Conservation (phyloP, 2,329 filamentous ascomycete species). For the Stenocarpella maydis region DNA sequence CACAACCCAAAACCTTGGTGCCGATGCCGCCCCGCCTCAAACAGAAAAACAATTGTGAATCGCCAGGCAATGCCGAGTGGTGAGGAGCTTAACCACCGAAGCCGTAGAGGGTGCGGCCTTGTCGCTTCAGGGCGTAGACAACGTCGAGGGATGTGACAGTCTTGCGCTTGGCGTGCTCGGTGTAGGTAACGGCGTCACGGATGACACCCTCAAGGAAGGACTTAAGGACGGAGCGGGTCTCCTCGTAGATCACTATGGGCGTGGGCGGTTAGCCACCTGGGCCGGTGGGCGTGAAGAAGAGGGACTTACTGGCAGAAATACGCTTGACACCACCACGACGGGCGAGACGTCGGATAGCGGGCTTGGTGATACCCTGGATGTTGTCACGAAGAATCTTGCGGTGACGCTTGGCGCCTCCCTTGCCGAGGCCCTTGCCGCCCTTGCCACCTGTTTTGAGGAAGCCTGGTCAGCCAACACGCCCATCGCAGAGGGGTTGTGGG, state of each 20-base stretch:
- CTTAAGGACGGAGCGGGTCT: constrained; percentile 84
- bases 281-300: not conserved
- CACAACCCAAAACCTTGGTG: constrained; percentile 37
- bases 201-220: constrained; percentile 86
- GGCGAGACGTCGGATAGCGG: constrained; percentile 96
- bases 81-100: constrained; percentile 77
- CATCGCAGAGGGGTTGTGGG: no score
- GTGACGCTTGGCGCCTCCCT: constrained; percentile 98
- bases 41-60: constrained; percentile 37
- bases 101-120: constrained; percentile 83
- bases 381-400: constrained; percentile 99
- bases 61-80: constrained; percentile 36
- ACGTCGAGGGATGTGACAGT: constrained; percentile 76
- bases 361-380: constrained; percentile 99
- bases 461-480: constrained; percentile 11
- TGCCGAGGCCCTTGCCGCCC: constrained; percentile 97
- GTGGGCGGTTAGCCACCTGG: constrained; percentile 34
- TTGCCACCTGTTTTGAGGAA: constrained; percentile 73
- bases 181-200: constrained; percentile 82
- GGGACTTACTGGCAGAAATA: constrained; percentile 87
- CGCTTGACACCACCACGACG: constrained; percentile 99
- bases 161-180: constrained; percentile 84
- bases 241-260: constrained; percentile 76
- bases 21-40: constrained; percentile 35
- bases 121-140: constrained; percentile 73